phyloP scores from a whole-genome alignment of 139 green algal species.

The Klebsormidium nitens region DNA sequence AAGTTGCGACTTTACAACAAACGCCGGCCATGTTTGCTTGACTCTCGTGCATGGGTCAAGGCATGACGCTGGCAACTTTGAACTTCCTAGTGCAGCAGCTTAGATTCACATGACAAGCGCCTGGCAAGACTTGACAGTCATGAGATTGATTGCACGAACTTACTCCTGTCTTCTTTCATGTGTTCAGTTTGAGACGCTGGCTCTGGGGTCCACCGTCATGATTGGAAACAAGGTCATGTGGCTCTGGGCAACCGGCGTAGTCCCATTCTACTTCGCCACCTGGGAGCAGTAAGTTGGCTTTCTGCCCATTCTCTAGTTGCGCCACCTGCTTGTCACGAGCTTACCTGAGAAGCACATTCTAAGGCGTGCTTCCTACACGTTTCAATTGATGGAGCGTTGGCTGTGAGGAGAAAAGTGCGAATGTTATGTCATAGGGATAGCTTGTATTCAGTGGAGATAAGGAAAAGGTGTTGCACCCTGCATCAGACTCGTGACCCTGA shows the following conservation, averaged over 20 bases:
- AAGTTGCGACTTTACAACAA: too few relatives aligned
- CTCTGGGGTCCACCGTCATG: conserved; percentile 13
- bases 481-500: too few relatives aligned
- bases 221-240: conserved; percentile 8
- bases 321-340: too few relatives aligned
- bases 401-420: too few relatives aligned
- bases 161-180: not conserved
- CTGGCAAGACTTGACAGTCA: not conserved
- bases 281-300: conserved; percentile 1
- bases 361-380: not conserved
- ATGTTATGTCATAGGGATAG: too few relatives aligned
- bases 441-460: too few relatives aligned
- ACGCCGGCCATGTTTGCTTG: not conserved
- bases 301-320: too few relatives aligned
- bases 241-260: conserved; percentile 7
- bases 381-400: too few relatives aligned
- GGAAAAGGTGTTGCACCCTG: too few relatives aligned
- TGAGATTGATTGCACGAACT: not conserved
- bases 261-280: conserved; percentile 19
- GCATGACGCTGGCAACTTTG: not conserved
- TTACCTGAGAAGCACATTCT: too few relatives aligned
- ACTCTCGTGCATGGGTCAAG: not conserved
- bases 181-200: conserved; percentile 25
- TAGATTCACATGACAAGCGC: not conserved
- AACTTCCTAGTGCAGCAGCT: not conserved